phyloP scores from a whole-genome alignment of 371 early-diverging fungal genomes.

The Mortierella sp. region DNA sequence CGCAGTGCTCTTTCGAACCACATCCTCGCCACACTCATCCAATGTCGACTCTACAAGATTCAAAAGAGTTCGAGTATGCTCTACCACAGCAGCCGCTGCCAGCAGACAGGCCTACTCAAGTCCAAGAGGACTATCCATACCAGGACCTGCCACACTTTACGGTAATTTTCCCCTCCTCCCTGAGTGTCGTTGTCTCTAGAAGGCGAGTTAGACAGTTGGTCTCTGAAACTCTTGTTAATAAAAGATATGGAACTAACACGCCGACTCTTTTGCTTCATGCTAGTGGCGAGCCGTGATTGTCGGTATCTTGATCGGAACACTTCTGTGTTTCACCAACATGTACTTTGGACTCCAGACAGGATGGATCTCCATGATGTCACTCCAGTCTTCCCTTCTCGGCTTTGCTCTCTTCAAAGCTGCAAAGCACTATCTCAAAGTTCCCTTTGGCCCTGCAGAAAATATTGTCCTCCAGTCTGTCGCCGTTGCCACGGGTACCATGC shows the following conservation, averaged over 20 bases:
- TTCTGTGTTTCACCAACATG: slow-evolving; percentile 87
- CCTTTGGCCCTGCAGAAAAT: slow-evolving; percentile 82
- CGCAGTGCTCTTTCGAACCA: neutral
- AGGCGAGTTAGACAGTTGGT: no score
- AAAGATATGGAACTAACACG: neutral
- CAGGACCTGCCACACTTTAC: slow-evolving; percentile 46
- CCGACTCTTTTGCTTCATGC: neutral
- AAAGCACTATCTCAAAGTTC: slow-evolving; percentile 57
- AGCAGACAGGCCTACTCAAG: neutral
- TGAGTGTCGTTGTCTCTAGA: neutral
- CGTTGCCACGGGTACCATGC: slow-evolving; percentile 90
- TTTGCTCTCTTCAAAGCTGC: slow-evolving; percentile 79
- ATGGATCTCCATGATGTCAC: slow-evolving; percentile 90
- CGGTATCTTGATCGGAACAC: slow-evolving; percentile 71
- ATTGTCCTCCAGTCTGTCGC: slow-evolving; percentile 85
- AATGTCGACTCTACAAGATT: no score
- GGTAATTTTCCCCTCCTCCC: slow-evolving; percentile 9
- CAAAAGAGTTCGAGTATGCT: no score
- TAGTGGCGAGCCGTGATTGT: slow-evolving; percentile 39
- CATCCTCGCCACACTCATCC: no score
- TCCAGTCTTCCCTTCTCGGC: slow-evolving; percentile 84
- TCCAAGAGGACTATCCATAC: slow-evolving; percentile 12
- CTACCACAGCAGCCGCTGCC: no score
- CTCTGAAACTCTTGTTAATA: neutral
- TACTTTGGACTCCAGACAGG: slow-evolving; percentile 90